These are phyloP conservation scores for Anastatica hierochuntica DNA, from an alignment of 345 rosid species.

Conservation along the genomic window DNA sequence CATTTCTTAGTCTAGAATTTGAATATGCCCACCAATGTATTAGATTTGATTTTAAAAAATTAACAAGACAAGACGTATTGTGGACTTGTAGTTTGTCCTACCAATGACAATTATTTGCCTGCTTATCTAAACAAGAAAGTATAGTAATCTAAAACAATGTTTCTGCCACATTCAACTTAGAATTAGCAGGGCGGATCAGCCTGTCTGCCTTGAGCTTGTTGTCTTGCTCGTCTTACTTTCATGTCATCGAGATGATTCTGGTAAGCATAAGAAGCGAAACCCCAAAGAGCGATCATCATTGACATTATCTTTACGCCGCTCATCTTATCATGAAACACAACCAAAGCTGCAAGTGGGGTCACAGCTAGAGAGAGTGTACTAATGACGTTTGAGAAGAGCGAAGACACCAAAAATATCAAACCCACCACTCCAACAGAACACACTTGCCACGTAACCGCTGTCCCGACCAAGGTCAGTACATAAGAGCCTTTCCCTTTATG, in stretches of 20 bases:
- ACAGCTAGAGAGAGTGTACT: slow-evolving; percentile 26
- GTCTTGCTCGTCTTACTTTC: slow-evolving; percentile 35
- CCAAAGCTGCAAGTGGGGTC: slow-evolving; percentile 25
- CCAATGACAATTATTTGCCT: too few relatives aligned
- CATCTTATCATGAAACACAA: slow-evolving; percentile 32
- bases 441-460: slow-evolving; percentile 35
- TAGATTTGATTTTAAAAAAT: too few relatives aligned
- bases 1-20: too few relatives aligned
- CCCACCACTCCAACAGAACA: slow-evolving; percentile 34
- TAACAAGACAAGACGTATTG: too few relatives aligned
- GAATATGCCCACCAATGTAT: too few relatives aligned
- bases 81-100: too few relatives aligned
- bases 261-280: slow-evolving; percentile 37
- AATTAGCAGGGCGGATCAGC: slow-evolving; percentile 3
- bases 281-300: slow-evolving; percentile 35
- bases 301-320: slow-evolving; percentile 26
- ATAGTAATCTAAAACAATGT: neutral
- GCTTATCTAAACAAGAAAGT: neutral
- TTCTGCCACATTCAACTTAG: too few relatives aligned
- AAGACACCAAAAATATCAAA: slow-evolving; percentile 30
- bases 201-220: neutral
- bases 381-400: slow-evolving; percentile 37
- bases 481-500: slow-evolving; percentile 25
- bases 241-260: slow-evolving; percentile 33
- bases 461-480: slow-evolving; percentile 29